Evolutionary conservation across 345 rosid species (phyloP).

Genomic region (Brassica juncea): DNA sequence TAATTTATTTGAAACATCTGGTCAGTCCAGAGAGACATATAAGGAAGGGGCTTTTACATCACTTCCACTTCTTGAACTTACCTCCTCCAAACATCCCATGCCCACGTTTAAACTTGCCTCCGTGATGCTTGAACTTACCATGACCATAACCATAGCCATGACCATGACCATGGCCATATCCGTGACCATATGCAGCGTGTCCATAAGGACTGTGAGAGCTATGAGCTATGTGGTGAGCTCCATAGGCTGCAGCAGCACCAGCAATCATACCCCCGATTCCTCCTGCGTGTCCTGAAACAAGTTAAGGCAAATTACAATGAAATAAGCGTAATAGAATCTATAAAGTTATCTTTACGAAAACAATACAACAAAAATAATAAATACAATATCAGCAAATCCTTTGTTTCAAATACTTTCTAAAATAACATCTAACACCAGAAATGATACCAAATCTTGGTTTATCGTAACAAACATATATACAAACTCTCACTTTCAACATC

Average conservation of each 20-base stretch:
- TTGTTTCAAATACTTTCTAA: background rate
- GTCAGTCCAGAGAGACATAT: slow-evolving; percentile 13
- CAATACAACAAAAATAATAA: background rate
- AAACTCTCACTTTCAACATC: background rate
- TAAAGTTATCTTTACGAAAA: background rate
- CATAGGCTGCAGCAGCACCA: slow-evolving; percentile 89
- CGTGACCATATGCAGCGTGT: slow-evolving; percentile 41
- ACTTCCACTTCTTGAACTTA: slow-evolving; percentile 83
- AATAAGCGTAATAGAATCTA: background rate
- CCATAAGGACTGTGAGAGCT: slow-evolving; percentile 42
- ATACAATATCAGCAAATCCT: background rate
- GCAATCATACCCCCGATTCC: slow-evolving; percentile 79
- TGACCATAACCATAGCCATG: slow-evolving; percentile 30
- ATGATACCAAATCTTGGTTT: background rate
- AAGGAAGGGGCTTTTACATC: slow-evolving; percentile 13
- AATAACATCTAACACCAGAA: background rate
- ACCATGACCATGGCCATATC: slow-evolving; percentile 33
- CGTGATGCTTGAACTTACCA: slow-evolving; percentile 43
- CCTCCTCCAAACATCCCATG: background rate
- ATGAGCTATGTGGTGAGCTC: slow-evolving; percentile 58
- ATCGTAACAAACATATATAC: background rate
- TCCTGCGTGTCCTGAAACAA: slow-evolving; percentile 57
- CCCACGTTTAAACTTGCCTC: background rate
- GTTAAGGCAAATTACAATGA: background rate
- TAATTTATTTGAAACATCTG: slow-evolving; percentile 23